Conservation (phyloP, 2,329 filamentous ascomycete species). For the Tolypocladium amazonense region DNA sequence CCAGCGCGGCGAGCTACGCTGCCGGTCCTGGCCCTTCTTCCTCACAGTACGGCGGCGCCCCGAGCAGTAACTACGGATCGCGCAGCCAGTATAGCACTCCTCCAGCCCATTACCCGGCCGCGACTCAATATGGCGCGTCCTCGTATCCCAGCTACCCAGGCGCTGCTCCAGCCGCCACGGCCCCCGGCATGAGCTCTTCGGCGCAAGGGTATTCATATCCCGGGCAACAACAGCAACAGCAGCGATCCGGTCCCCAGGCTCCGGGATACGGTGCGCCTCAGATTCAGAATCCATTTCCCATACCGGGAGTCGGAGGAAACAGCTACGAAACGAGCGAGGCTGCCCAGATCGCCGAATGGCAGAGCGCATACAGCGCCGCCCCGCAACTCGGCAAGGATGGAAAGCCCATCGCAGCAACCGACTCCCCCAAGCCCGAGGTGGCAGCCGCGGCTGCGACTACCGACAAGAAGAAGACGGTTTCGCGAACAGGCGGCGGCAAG, state of each 20-base stretch:
- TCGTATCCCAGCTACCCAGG: conserved; percentile 19
- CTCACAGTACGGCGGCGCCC: background rate
- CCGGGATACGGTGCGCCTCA: conserved; percentile 44
- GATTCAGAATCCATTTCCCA: conserved; percentile 73
- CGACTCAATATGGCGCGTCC: conserved; percentile 5
- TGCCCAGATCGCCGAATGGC: conserved; percentile 89
- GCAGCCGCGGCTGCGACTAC: conserved; percentile 36
- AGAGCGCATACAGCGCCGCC: conserved; percentile 63
- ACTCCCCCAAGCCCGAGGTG: conserved; percentile 19
- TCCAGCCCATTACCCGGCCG: background rate
- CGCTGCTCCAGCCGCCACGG: conserved; percentile 18
- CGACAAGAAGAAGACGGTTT: conserved; percentile 73
- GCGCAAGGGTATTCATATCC: conserved; percentile 12
- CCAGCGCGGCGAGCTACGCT: conserved; percentile 11
- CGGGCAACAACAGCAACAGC: conserved; percentile 21
- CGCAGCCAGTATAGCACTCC: conserved; percentile 1
- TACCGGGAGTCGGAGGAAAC: conserved; percentile 36
- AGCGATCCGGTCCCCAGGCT: conserved; percentile 15
- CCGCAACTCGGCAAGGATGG: conserved; percentile 22
- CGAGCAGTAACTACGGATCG: background rate
- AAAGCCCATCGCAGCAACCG: conserved; percentile 14
- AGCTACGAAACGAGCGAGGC: conserved; percentile 70
- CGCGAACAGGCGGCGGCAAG: conserved; percentile 81
- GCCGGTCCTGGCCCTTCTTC: background rate
- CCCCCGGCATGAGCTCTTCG: conserved; percentile 15